Evolutionary conservation across 192 early-diverging fungal genomes (phyloP).

Genomic region (Coemansia sp.): DNA sequence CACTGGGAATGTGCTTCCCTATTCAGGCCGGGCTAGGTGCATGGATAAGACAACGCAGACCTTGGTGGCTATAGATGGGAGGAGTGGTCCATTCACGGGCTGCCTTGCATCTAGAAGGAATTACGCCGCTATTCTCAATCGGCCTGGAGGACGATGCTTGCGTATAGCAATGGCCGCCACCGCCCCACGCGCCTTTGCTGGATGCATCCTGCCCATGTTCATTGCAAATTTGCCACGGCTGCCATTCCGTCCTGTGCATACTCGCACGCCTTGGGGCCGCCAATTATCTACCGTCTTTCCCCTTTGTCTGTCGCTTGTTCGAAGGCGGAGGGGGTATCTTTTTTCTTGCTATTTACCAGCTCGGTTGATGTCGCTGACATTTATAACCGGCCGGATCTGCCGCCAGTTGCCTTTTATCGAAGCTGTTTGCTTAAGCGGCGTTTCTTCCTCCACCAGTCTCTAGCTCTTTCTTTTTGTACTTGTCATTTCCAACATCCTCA

Average conservation of each 20-base stretch:
- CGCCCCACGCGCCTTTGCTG: conserved; percentile 10
- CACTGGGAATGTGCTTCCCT: not conserved
- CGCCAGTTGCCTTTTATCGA: not conserved
- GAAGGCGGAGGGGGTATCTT: not conserved
- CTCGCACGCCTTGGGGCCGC: conserved; percentile 4
- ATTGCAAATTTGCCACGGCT: conserved; percentile 10
- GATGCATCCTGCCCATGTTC: conserved; percentile 5
- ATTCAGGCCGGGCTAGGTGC: not conserved
- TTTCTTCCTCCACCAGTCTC: not conserved
- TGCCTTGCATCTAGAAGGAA: conserved; percentile 5
- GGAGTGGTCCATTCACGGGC: not conserved
- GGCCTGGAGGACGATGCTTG: not conserved
- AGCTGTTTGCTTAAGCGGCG: not conserved
- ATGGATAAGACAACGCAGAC: not conserved
- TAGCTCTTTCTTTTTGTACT: not conserved
- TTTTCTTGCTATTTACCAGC: not conserved
- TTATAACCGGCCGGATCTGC: conserved; percentile 8
- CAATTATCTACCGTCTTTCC: not conserved
- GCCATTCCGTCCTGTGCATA: conserved; percentile 5
- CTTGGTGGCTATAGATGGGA: conserved; percentile 8
- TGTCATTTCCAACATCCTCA: not conserved
- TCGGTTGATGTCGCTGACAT: conserved; percentile 4
- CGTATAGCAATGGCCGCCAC: not conserved
- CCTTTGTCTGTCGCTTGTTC: conserved; percentile 8
- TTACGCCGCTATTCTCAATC: conserved; percentile 27